These are phyloP conservation scores for Fusarium guadeloupense DNA, from an alignment of 2,329 filamentous ascomycete species.

Conservation along the genomic window DNA sequence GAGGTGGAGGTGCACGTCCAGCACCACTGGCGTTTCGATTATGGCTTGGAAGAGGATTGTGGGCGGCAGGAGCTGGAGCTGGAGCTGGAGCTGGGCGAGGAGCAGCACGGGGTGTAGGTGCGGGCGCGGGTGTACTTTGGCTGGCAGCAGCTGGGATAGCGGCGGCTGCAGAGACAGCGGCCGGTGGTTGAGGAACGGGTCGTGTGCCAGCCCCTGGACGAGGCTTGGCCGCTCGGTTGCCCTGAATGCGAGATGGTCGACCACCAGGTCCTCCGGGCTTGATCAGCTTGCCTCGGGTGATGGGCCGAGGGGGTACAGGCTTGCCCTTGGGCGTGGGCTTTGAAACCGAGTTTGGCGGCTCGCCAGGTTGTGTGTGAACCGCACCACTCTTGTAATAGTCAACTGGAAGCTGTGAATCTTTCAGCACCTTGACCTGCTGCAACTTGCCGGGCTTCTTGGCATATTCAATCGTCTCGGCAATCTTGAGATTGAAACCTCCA, in stretches of 20 bases:
- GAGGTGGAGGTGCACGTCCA: slow-evolving; percentile 69
- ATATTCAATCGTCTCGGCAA: slow-evolving; percentile 88
- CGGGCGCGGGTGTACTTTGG: slow-evolving; percentile 31
- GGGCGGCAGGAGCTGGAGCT: slow-evolving; percentile 27
- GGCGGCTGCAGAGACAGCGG: slow-evolving; percentile 43
- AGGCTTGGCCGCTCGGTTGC: slow-evolving; percentile 56
- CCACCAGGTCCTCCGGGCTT: slow-evolving; percentile 88
- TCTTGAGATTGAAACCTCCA: slow-evolving; percentile 82
- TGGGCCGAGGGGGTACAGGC: slow-evolving; percentile 85
- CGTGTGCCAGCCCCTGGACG: slow-evolving; percentile 51
- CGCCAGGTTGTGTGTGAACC: slow-evolving; percentile 86
- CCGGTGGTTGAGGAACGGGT: slow-evolving; percentile 49
- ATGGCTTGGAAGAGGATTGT: slow-evolving; percentile 57
- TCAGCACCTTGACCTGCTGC: slow-evolving; percentile 86
- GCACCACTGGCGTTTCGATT: slow-evolving; percentile 62
- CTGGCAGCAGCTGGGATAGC: slow-evolving; percentile 38
- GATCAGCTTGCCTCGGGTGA: slow-evolving; percentile 92
- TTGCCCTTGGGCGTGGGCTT: slow-evolving; percentile 88
- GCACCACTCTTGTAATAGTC: slow-evolving; percentile 95
- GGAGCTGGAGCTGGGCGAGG: slow-evolving; percentile 29
- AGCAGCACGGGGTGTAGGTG: slow-evolving; percentile 8
- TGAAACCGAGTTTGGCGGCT: slow-evolving; percentile 83
- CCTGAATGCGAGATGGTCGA: slow-evolving; percentile 76
- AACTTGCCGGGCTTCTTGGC: slow-evolving; percentile 98
- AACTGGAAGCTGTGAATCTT: slow-evolving; percentile 79